A percentile compares a stretch with the other conserved stretches of the same genome.
These are phyloP conservation scores for Pseudognaphalium luteoalbum DNA, from an alignment of 129 eudicot species.

Conservation along the genomic window DNA sequence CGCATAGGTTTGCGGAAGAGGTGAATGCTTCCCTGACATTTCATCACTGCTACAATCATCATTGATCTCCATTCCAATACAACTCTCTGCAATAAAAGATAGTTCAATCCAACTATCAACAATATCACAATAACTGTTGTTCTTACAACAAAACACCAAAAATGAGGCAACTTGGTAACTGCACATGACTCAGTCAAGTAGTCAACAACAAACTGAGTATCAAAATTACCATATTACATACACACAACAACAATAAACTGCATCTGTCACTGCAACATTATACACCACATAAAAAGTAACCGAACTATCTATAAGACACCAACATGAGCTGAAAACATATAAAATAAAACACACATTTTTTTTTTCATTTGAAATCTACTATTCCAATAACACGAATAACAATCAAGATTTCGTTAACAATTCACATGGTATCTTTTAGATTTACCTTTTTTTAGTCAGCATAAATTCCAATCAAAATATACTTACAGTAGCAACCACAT, in stretches of 20 bases:
- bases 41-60: conserved; percentile 34
- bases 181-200: background rate
- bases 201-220: background rate
- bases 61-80: conserved; percentile 34
- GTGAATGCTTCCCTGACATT: conserved; percentile 4
- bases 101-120: background rate
- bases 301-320: background rate
- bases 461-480: too few relatives aligned
- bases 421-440: background rate
- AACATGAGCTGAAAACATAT: background rate
- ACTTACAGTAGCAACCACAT: conserved; percentile 7
- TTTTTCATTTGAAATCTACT: too few relatives aligned
- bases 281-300: background rate
- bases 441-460: background rate
- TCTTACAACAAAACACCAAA: too few relatives aligned
- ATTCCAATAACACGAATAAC: background rate
- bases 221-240: background rate
- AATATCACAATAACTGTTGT: background rate
- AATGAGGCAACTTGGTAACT: background rate
- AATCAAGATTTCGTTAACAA: background rate
- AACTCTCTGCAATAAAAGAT: conserved; percentile 41
- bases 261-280: background rate
- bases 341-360: conserved; percentile 11
- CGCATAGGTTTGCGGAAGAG: conserved; percentile 33
- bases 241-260: background rate